phyloP scores from a whole-genome alignment of 495 filamentous ascomycete species.

The Hypomontagnella monticulosa region DNA sequence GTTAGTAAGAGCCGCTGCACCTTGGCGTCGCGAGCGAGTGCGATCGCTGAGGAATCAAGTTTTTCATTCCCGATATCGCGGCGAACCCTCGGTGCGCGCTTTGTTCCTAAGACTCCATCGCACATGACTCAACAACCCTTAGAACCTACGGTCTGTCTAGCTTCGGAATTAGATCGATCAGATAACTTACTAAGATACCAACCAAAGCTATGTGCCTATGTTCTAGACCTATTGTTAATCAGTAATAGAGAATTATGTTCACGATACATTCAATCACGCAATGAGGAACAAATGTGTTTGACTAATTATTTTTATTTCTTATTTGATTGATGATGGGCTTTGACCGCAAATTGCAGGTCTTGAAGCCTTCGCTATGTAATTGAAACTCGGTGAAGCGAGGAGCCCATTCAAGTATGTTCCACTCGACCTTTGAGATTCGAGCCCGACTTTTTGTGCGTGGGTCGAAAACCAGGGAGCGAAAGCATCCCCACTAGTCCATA shows the following conservation, averaged over 20 bases:
- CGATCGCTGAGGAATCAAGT: conserved; percentile 22
- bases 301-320: conserved; percentile 32
- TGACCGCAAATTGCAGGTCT: conserved; percentile 16
- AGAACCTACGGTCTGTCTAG: background rate
- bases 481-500: conserved; percentile 32
- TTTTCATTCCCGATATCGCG: conserved; percentile 37
- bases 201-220: background rate
- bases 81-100: conserved; percentile 4
- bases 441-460: conserved; percentile 17
- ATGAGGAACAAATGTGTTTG: background rate
- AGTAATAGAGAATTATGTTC: conserved; percentile 1
- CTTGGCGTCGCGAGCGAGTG: conserved; percentile 26
- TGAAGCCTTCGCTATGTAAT: conserved; percentile 32
- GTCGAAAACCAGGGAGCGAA: conserved; percentile 45
- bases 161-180: conserved; percentile 13
- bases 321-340: conserved; percentile 24
- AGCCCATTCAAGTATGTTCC: conserved; percentile 13
- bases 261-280: conserved; percentile 11
- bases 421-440: conserved; percentile 39
- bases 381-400: conserved; percentile 40
- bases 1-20: conserved; percentile 32
- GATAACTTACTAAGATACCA: conserved; percentile 6
- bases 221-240: background rate
- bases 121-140: conserved; percentile 31
- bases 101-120: conserved; percentile 17